Evolutionary conservation across 106 monocot genomes (phyloP), one percentile per base, ranked within the genome.

Genomic region (Dendrobium nobile): DNA sequence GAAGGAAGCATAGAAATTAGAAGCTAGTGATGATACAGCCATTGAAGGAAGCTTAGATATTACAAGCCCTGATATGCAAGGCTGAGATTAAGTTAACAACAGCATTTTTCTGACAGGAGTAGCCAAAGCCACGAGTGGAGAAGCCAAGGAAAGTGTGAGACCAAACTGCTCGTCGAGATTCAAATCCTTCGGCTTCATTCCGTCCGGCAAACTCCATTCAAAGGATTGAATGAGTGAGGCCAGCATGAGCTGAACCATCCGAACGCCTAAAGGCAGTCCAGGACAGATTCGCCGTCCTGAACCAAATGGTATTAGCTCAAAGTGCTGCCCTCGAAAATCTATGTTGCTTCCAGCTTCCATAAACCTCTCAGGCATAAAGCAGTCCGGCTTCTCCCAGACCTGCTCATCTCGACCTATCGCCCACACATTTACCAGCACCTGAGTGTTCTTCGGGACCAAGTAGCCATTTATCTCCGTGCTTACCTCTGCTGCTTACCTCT

Each of bases 211-310:
- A 41, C 43, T 45, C 82, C 82, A 82, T 67, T 77, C 77, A 43
- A 82, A 77, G 8, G 33, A 24, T 26, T 78, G 82, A 27, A 82
- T 31, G 47, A 82, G 31, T 2, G 82, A 61, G 26, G 82, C 68
- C 54, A 78, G 65, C 26, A 82, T 31, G 15, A 82, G 77, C 1
- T 77, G 82, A 5, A 82, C 45, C 77, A 82, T 82, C 70, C 82
- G 64, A 6, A 77, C 70, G 0, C 68, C 82, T 68, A 82, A 24
- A 6, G 77, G 67, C 33, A 82, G 1, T 15, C 82, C 82, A 0
- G 77, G 77, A 40, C 82, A 82, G 1, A 65, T 77, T 41, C 82
- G 76, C 67, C 77, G 77, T 37, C 77, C 82, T 0, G 77, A 77
- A 33, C 82, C 82, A 70, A 82, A 82, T 2, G 77, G 82, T 10